Conservation (phyloP, 768 basidiomycete species). For the Pleurotus eryngii region DNA sequence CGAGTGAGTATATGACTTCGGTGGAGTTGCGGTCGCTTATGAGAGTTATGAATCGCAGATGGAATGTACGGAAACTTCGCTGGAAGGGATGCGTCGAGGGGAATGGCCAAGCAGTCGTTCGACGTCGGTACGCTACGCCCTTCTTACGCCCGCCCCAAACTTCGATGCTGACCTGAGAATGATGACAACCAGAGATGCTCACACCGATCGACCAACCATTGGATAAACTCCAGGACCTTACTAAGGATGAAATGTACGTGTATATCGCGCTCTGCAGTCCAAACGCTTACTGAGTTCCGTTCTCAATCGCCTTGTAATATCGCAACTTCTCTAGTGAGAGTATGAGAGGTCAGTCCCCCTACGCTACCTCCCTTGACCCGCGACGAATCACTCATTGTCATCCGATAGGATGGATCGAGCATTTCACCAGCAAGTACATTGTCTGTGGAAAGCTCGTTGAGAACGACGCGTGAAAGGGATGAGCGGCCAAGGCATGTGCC, state of each 20-base stretch:
- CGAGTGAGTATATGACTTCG: constrained; percentile 52
- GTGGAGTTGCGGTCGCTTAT: too few species aligned
- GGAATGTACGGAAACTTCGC: constrained; percentile 99
- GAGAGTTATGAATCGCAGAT: constrained; percentile 39
- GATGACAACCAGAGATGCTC: constrained; percentile 67
- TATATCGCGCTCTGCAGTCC: constrained; percentile 1
- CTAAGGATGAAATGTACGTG: constrained; percentile 77
- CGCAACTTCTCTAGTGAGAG: constrained; percentile 60
- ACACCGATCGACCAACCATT: constrained; percentile 83
- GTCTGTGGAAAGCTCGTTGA: constrained; percentile 86
- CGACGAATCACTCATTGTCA: background rate
- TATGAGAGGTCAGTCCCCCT: constrained; percentile 66
- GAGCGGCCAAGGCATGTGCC: too few species aligned
- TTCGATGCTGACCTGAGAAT: too few species aligned
- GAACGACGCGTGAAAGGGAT: constrained; percentile 44
- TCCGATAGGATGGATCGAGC: constrained; percentile 81
- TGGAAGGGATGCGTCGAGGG: constrained; percentile 90
- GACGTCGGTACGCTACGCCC: constrained; percentile 63
- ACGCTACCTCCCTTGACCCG: background rate
- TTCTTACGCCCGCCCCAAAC: background rate
- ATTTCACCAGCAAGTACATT: constrained; percentile 91
- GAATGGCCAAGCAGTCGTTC: constrained; percentile 98
- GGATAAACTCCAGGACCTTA: constrained; percentile 79
- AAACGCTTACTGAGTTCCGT: background rate
- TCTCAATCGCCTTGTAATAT: too few species aligned